phyloP scores from a whole-genome alignment of 352 stramenopile species.

The Paralagenidium karlingii region DNA sequence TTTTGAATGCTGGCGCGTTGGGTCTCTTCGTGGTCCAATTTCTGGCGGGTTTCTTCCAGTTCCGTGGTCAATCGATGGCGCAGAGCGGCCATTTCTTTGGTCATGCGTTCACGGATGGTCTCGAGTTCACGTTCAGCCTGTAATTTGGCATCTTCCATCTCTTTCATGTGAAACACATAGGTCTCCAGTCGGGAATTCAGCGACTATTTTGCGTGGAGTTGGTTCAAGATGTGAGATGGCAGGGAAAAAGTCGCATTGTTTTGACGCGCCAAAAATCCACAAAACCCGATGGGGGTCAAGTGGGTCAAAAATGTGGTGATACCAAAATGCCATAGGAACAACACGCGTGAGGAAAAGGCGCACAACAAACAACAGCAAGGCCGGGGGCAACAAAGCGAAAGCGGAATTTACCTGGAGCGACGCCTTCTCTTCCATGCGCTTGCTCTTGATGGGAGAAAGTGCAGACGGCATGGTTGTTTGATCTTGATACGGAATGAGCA shows the following conservation, averaged over 20 bases:
- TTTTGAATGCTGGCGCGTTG: slow-evolving; percentile 58
- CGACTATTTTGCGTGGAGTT: too few species aligned
- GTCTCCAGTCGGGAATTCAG: slow-evolving; percentile 72
- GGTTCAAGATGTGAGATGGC: too few species aligned
- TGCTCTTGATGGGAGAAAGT: slow-evolving; percentile 74
- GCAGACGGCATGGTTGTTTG: too few species aligned
- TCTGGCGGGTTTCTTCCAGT: slow-evolving; percentile 70
- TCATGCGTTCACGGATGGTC: slow-evolving; percentile 68
- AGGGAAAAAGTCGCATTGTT: too few species aligned
- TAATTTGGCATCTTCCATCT: slow-evolving; percentile 66
- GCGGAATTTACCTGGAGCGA: slow-evolving; percentile 45
- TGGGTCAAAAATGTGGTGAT: too few species aligned
- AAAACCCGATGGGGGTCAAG: too few species aligned
- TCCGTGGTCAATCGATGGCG: slow-evolving; percentile 44
- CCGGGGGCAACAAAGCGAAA: not conserved
- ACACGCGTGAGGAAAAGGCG: too few species aligned
- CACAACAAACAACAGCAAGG: not conserved
- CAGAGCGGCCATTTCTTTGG: slow-evolving; percentile 56
- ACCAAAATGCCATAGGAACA: too few species aligned
- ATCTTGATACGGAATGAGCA: too few species aligned
- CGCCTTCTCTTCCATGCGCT: slow-evolving; percentile 72
- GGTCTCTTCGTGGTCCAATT: slow-evolving; percentile 62
- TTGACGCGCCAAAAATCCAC: too few species aligned
- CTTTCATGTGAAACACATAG: slow-evolving; percentile 75
- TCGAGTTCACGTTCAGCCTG: slow-evolving; percentile 64